Evolutionary conservation across 352 stramenopile genomes (phyloP).

Genomic region (Globisporangium splendens): DNA sequence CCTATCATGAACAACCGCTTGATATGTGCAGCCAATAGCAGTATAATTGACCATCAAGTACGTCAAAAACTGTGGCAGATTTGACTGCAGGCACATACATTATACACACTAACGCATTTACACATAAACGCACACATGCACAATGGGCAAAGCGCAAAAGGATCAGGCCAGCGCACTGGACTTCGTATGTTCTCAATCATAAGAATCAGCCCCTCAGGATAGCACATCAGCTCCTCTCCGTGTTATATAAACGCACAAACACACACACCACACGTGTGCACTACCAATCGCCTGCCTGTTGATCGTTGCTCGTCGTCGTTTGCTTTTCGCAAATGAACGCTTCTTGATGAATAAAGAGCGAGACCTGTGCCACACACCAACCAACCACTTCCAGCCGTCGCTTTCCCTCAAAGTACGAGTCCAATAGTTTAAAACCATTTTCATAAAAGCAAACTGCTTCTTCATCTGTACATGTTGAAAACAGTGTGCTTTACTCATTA

Average conservation of each 20-base stretch:
- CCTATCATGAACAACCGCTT: slow-evolving; percentile 90
- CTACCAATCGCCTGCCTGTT: background rate
- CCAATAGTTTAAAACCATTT: no score
- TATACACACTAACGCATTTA: background rate
- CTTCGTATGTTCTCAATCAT: slow-evolving; percentile 81
- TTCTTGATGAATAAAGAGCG: no score
- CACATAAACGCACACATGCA: slow-evolving; percentile 7
- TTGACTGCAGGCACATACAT: slow-evolving; percentile 50
- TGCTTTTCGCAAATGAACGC: no score
- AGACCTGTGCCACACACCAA: no score
- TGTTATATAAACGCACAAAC: background rate
- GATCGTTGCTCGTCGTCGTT: background rate
- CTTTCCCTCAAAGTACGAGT: no score
- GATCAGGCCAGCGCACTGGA: slow-evolving; percentile 85
- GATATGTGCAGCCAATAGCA: slow-evolving; percentile 85
- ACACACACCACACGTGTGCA: no score
- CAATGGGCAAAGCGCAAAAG: slow-evolving; percentile 20
- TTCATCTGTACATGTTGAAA: background rate
- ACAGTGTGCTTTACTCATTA: background rate
- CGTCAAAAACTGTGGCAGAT: slow-evolving; percentile 87
- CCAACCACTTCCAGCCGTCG: no score
- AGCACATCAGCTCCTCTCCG: slow-evolving; percentile 67
- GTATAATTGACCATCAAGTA: slow-evolving; percentile 66
- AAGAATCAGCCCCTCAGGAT: slow-evolving; percentile 84
- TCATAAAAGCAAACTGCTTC: no score